Evolutionary conservation across 495 filamentous ascomycete species (phyloP).

Genomic region (Pyrenula massariospora): DNA sequence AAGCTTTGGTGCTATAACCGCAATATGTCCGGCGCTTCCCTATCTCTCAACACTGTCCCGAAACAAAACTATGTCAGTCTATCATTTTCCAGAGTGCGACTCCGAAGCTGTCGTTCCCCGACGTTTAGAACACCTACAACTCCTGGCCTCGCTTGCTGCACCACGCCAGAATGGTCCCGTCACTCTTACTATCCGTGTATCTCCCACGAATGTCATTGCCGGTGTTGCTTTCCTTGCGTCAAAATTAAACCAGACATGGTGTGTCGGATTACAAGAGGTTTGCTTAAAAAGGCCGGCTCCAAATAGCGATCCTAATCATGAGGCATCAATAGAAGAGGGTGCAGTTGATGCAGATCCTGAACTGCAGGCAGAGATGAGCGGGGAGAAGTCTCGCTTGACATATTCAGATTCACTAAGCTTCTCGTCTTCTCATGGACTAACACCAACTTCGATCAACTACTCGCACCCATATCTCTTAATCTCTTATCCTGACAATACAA

Average conservation of each 20-base stretch:
- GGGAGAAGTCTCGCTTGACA: not conserved
- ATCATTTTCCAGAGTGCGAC: conserved; percentile 38
- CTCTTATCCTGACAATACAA: conserved; percentile 82
- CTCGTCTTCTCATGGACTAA: conserved; percentile 25
- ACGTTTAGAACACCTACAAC: conserved; percentile 26
- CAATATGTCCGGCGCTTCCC: conserved; percentile 61
- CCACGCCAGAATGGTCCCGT: conserved; percentile 70
- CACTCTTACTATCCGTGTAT: conserved; percentile 62
- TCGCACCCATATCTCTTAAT: conserved; percentile 85
- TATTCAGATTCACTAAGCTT: conserved; percentile 8
- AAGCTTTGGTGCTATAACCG: conserved; percentile 54
- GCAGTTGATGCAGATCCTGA: not conserved
- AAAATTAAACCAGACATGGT: not conserved
- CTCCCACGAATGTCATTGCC: conserved; percentile 48
- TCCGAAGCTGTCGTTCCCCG: not conserved
- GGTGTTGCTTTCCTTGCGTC: conserved; percentile 54
- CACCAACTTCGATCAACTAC: conserved; percentile 70
- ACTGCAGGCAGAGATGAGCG: not conserved
- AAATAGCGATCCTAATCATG: not conserved
- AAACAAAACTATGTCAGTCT: conserved; percentile 61
- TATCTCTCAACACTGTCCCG: conserved; percentile 70
- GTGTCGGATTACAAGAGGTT: not conserved
- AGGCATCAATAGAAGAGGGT: not conserved
- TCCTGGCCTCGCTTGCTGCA: conserved; percentile 73
- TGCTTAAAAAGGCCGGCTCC: not conserved